Base-by-base conservation (phyloP, 2,329 filamentous ascomycete genomes). In the Paraphaeosphaeria sporulosa region DNA sequence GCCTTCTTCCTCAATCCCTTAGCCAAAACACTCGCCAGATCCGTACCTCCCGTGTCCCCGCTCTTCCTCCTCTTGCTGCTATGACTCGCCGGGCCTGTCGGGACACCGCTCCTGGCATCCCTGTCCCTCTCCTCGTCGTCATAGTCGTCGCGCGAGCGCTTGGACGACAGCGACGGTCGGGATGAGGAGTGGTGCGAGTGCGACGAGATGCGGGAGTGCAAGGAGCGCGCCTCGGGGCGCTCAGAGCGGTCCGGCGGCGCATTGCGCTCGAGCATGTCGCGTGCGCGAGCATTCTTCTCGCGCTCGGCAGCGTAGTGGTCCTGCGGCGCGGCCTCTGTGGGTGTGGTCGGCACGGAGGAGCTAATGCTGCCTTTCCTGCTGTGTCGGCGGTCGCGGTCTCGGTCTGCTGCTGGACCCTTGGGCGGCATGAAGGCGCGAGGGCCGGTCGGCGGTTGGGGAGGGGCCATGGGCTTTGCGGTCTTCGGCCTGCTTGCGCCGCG, bases 291-390 rank as follows among this genome's bases (percentile, higher is more conserved):
- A n/a, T 77, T 74, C 21, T 64, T 69, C 71, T 91, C 89, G 23
- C 90, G 86, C 75, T 92, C 90, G 0, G 89, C 80, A 1, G 89
- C 89, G 74, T 91, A 89, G n/a, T 86, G 83, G 64, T 90, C 87
- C 58, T 71, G 69, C 13, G 64, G 49, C 1, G 66, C 62, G 10
- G 69, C 47, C 8, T 60, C 59, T 15, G 59, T 53, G 6, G 59
- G 57, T 19, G 60, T 57, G 3, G 64, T 44, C 5, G 51, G 50
- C 4, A 62, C 23, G 7, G 56, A 58, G 13, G 46, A 55, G 21
- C 48, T 55, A 8, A 51, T 47, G 27, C 63, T 65, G 4, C 36
- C 17, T 36, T 55, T 64, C 40, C 50, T 58, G 55, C 60, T 55
- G 34, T 66, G 65, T n/a, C 30, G 30, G 30, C 40, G 27, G 30